Conservation (phyloP, 768 basidiomycete genomes). For the Boletus edulis region DNA sequence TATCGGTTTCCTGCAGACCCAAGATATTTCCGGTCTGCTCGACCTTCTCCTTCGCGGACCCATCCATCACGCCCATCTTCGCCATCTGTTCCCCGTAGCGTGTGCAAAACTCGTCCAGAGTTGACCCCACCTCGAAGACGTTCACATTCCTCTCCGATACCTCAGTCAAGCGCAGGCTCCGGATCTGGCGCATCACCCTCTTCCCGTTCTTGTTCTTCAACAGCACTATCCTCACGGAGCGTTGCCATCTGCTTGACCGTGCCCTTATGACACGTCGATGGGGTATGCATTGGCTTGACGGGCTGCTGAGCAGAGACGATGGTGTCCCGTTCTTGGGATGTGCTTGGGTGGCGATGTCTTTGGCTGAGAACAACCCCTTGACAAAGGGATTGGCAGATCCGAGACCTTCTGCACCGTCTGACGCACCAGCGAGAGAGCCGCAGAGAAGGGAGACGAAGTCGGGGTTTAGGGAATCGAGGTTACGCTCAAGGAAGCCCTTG, state of each 20-base stretch:
- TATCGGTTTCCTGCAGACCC: conserved; percentile 62
- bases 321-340: conserved; percentile 90
- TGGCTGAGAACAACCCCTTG: conserved; percentile 82
- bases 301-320: conserved; percentile 93
- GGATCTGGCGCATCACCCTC: conserved; percentile 62
- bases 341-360: conserved; percentile 88
- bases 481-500: conserved; percentile 85
- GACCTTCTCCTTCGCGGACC: conserved; percentile 54
- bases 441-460: conserved; percentile 90
- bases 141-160: conserved; percentile 64
- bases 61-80: conserved; percentile 55
- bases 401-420: conserved; percentile 57
- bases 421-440: conserved; percentile 41
- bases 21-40: conserved; percentile 57
- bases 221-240: conserved; percentile 31
- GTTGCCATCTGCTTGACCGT: conserved; percentile 53
- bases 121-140: conserved; percentile 83
- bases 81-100: conserved; percentile 73
- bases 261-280: conserved; percentile 81
- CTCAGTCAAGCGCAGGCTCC: conserved; percentile 75
- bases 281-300: conserved; percentile 91
- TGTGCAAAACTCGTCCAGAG: conserved; percentile 80
- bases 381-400: conserved; percentile 92
- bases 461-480: conserved; percentile 86
- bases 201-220: conserved; percentile 50